Evolutionary conservation across 2,329 filamentous ascomycete species (phyloP).

Genomic region (Simplicillium aogashimaense): DNA sequence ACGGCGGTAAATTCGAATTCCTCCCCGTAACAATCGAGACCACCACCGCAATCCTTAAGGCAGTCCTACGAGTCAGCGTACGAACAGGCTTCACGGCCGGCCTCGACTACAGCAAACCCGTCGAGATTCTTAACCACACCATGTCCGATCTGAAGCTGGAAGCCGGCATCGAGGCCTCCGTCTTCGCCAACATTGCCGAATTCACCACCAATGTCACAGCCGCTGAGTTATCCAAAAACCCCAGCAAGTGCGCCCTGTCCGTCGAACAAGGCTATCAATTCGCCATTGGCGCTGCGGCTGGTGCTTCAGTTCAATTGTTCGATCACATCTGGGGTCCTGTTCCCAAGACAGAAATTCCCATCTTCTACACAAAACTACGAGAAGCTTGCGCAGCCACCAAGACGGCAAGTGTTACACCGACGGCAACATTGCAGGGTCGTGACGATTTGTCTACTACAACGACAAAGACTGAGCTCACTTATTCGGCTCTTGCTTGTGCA

Average conservation of each 20-base stretch:
- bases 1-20: conserved; percentile 45
- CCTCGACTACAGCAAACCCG: conserved; percentile 13
- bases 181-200: conserved; percentile 43
- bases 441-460: conserved; percentile 27
- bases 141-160: conserved; percentile 15
- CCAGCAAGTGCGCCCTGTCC: conserved; percentile 30
- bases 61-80: conserved; percentile 34
- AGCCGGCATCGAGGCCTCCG: conserved; percentile 34
- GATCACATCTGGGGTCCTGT: conserved; percentile 38
- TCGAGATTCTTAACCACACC: conserved; percentile 9
- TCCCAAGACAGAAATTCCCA: conserved; percentile 32
- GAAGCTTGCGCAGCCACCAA: conserved; percentile 25
- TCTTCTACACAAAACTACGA: conserved; percentile 42
- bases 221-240: conserved; percentile 13
- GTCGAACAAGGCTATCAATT: conserved; percentile 40
- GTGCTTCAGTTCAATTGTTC: conserved; percentile 36
- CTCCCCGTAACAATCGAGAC: conserved; percentile 41
- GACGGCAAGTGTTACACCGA: conserved; percentile 7
- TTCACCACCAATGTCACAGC: conserved; percentile 41
- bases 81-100: conserved; percentile 28
- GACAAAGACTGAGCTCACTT: conserved; percentile 26
- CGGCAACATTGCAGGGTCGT: conserved; percentile 8
- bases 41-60: conserved; percentile 29
- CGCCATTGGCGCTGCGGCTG: conserved; percentile 42
- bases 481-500: conserved; percentile 33